Base-by-base conservation (phyloP, 2,329 filamentous ascomycete genomes). In the Chrysoporthe puriensis region DNA sequence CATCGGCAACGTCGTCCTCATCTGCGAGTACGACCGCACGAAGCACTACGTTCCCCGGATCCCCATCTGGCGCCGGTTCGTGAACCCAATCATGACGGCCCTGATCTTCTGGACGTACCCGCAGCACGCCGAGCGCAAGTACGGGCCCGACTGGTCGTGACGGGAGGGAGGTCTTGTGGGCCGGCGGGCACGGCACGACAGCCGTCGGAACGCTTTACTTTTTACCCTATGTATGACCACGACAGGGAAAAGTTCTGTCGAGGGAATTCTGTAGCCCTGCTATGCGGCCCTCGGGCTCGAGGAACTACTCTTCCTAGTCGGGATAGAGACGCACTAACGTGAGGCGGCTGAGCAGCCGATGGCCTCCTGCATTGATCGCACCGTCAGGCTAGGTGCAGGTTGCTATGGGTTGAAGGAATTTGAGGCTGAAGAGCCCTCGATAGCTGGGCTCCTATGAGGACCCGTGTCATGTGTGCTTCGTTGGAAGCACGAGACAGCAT, bases 101-200 rank as follows among this genome's bases (percentile, higher is more conserved):
- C 66, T 81, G 36, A 76, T 81, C n/a, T 77, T 80, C 59, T 81
- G 79, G 78, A 80, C 79, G 5, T 81, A 82, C 44, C 80, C 80
- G 8, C 78, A 78, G 54, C 77, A 74, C 26, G 72, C 81, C 4
- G 77, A 80, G 67, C 79, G 81, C 66, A 75, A 74, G 40, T 80
- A 79, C 52, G 77, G 77, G 2, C 74, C 71, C 0, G 70, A 73
- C 26, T 73, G 46, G 21, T 36, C 63, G 16, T 64, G 56, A 67
- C 16, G 9, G 21, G 14, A 21, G 13, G 44, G 36, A 26, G 2
- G 26, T 26, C 26, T 26, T 26, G 26, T 26, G 26, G 26, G 26
- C 26, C 26, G 26, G 26, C 26, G 26, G 26, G 26, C 26, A 26
- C 26, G 1, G 26, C 26, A 26, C 2, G 26, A 26, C 26, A 26